Evolutionary conservation across 2,329 filamentous ascomycete genomes (phyloP).

Genomic region (Cladorrhinum sp.): DNA sequence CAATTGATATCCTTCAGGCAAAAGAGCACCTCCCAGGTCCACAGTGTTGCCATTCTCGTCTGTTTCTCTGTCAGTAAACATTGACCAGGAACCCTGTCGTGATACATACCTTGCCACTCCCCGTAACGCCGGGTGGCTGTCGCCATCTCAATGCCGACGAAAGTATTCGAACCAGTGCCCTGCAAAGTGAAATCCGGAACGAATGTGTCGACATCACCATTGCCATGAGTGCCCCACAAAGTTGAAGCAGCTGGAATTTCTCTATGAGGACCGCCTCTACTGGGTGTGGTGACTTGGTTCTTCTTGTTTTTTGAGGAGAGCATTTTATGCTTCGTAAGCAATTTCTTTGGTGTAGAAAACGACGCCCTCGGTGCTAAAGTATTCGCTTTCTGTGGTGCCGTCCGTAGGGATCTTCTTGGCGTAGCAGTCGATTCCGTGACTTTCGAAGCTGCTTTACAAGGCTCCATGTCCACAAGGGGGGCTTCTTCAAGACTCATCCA

Average conservation of each 20-base stretch:
- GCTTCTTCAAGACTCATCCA: no score
- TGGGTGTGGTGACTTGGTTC: background rate
- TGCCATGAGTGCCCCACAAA: no score
- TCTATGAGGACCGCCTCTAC: background rate
- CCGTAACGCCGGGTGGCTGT: conserved; percentile 10
- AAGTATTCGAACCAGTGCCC: background rate
- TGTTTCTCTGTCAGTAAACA: background rate
- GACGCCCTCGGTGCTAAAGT: no score
- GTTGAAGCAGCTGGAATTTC: background rate
- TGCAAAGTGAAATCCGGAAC: no score
- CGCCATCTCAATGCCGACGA: background rate
- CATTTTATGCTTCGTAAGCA: no score
- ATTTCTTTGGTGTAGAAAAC: no score
- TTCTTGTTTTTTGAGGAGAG: no score
- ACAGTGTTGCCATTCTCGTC: conserved; percentile 4
- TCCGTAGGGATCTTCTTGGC: no score
- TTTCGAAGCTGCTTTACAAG: no score
- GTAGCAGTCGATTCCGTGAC: no score
- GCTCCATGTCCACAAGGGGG: no score
- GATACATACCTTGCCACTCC: conserved; percentile 11
- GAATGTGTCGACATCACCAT: background rate
- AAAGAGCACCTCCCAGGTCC: conserved; percentile 10
- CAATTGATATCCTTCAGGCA: conserved; percentile 17
- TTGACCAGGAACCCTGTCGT: background rate
- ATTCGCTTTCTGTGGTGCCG: no score